These are phyloP conservation scores for Chalciporus chontae DNA, from an alignment of 768 basidiomycete genomes.

Conservation along the genomic window DNA sequence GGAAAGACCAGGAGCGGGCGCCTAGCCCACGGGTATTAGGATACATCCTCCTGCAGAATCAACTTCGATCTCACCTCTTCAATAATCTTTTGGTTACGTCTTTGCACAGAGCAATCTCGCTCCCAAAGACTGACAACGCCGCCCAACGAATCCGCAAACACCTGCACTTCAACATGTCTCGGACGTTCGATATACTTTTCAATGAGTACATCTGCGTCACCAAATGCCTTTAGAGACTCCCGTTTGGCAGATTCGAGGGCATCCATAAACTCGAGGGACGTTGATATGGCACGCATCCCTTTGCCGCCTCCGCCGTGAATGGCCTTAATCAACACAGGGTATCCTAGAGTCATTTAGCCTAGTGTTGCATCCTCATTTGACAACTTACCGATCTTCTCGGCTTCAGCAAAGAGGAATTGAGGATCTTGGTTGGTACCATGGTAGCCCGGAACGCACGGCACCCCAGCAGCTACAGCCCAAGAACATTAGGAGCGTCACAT, in stretches of 20 bases:
- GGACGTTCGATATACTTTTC: conserved; percentile 88
- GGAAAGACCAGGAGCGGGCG: conserved; percentile 86
- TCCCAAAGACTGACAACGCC: conserved; percentile 93
- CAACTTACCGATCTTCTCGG: conserved; percentile 60
- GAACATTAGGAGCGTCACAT: conserved; percentile 2
- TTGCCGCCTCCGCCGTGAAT: conserved; percentile 95
- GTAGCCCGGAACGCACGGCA: conserved; percentile 94
- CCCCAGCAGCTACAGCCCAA: conserved; percentile 62
- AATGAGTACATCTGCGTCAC: conserved; percentile 80
- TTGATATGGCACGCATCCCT: conserved; percentile 83
- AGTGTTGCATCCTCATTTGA: neutral
- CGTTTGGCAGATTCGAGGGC: conserved; percentile 84
- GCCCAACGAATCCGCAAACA: conserved; percentile 84
- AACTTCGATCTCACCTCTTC: conserved; percentile 56
- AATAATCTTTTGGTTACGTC: conserved; percentile 94
- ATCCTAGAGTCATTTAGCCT: conserved; percentile 43
- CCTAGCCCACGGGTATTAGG: conserved; percentile 39
- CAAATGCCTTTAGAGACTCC: conserved; percentile 85
- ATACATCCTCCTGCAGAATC: neutral
- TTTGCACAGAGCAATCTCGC: conserved; percentile 87
- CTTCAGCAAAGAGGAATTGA: conserved; percentile 61
- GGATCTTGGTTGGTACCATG: conserved; percentile 82
- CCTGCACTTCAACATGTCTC: conserved; percentile 91
- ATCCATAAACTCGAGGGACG: conserved; percentile 68
- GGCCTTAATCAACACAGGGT: conserved; percentile 95